Conservation (phyloP, 257 asterid genomes). For the Paulownia fortunei region DNA sequence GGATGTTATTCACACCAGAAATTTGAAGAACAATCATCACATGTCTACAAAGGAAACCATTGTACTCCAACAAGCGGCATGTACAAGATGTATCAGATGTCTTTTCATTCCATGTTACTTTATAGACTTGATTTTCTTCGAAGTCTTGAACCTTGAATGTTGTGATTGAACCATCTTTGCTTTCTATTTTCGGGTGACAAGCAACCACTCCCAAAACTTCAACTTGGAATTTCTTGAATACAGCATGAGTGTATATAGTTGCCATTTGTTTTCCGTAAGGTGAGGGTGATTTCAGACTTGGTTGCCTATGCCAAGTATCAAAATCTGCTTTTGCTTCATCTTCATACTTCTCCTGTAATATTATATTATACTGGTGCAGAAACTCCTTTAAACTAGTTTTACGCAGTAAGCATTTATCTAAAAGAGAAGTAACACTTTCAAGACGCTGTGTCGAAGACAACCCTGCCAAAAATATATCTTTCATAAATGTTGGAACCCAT, state of each 20-base stretch:
- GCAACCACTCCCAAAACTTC: slow-evolving; percentile 70
- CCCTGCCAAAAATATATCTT: slow-evolving; percentile 49
- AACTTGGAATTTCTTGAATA: slow-evolving; percentile 61
- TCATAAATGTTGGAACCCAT: slow-evolving; percentile 57
- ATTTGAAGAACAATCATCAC: slow-evolving; percentile 65
- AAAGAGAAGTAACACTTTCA: slow-evolving; percentile 37
- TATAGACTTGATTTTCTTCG: slow-evolving; percentile 46
- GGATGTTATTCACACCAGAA: slow-evolving; percentile 53
- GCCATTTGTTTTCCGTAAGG: slow-evolving; percentile 62
- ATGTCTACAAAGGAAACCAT: slow-evolving; percentile 57
- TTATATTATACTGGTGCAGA: slow-evolving; percentile 39
- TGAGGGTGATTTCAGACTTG: slow-evolving; percentile 55
- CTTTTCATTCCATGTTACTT: slow-evolving; percentile 50
- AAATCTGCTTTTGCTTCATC: slow-evolving; percentile 58
- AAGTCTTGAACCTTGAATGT: slow-evolving; percentile 55
- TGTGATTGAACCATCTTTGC: slow-evolving; percentile 34
- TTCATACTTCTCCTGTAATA: slow-evolving; percentile 50
- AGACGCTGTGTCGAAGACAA: slow-evolving; percentile 44
- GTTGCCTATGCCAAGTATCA: slow-evolving; percentile 46
- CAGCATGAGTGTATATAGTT: slow-evolving; percentile 49
- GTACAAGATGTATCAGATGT: slow-evolving; percentile 49
- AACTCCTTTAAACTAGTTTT: slow-evolving; percentile 49
- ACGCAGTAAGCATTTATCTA: slow-evolving; percentile 50
- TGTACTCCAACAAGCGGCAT: slow-evolving; percentile 54
- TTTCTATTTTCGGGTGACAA: slow-evolving; percentile 56